These are phyloP conservation scores for Cyclotella baltica DNA, from an alignment of 108 stramenopile genomes.

Conservation along the genomic window DNA sequence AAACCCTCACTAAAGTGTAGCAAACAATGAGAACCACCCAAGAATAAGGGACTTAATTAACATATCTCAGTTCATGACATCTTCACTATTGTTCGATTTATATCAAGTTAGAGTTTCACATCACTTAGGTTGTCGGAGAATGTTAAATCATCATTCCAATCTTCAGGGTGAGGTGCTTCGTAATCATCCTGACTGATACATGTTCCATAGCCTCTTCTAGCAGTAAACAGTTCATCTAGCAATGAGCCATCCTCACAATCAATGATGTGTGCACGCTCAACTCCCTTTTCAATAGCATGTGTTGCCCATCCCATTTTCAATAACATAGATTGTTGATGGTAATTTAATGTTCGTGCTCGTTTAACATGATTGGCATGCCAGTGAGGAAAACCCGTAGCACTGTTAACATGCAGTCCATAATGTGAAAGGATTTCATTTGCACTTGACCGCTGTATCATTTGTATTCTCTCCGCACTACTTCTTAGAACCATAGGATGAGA, in stretches of 20 bases:
- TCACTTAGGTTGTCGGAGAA: slow-evolving; percentile 27
- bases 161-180: slow-evolving; percentile 50
- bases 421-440: slow-evolving; percentile 45
- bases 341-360: slow-evolving; percentile 4
- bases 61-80: too few species aligned
- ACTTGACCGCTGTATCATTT: slow-evolving; percentile 52
- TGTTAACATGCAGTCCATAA: slow-evolving; percentile 38
- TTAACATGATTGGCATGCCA: slow-evolving; percentile 17
- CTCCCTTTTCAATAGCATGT: slow-evolving; percentile 62
- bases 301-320: slow-evolving; percentile 72
- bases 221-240: slow-evolving; percentile 68
- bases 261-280: slow-evolving; percentile 72
- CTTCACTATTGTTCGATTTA: too few species aligned
- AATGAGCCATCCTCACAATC: slow-evolving; percentile 66
- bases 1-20: too few species aligned
- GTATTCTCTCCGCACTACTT: slow-evolving; percentile 55
- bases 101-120: too few species aligned
- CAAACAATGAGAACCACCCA: too few species aligned
- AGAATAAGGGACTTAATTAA: too few species aligned
- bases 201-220: slow-evolving; percentile 64
- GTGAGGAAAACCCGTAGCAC: slow-evolving; percentile 47
- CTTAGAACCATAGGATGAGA: slow-evolving; percentile 55
- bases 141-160: slow-evolving; percentile 55
- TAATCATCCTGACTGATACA: slow-evolving; percentile 67
- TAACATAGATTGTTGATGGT: slow-evolving; percentile 44